Evolutionary conservation across 2,329 filamentous ascomycete species (phyloP).

Genomic region (Hawksworthiomyces lignivorus): DNA sequence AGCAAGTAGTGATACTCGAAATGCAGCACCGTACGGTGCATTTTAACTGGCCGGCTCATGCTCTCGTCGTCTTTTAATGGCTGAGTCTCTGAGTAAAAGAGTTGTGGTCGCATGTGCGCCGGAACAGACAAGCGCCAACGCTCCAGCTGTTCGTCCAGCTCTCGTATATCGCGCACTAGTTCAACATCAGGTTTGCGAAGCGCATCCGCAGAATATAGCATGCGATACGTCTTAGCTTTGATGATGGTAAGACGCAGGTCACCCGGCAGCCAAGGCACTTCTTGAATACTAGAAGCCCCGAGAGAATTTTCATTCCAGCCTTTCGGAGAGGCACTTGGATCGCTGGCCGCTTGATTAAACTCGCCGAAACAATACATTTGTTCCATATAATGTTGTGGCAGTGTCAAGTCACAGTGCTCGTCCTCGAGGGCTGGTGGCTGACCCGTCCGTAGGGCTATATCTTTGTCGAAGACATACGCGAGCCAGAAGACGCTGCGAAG

Average conservation of each 20-base stretch:
- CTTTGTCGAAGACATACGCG: slow-evolving; percentile 47
- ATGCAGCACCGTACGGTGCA: slow-evolving; percentile 19
- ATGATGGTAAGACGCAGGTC: slow-evolving; percentile 42
- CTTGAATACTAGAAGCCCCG: neutral
- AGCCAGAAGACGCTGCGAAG: slow-evolving; percentile 45
- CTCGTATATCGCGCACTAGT: slow-evolving; percentile 44
- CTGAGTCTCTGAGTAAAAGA: slow-evolving; percentile 18
- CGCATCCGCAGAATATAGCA: slow-evolving; percentile 42
- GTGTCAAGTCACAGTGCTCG: slow-evolving; percentile 43
- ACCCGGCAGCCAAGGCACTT: slow-evolving; percentile 33
- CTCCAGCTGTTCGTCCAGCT: slow-evolving; percentile 50
- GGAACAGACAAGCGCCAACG: slow-evolving; percentile 44
- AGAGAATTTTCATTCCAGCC: no score
- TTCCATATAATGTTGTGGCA: slow-evolving; percentile 25
- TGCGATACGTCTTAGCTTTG: slow-evolving; percentile 40
- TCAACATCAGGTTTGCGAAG: slow-evolving; percentile 45
- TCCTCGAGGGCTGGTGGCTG: slow-evolving; percentile 44
- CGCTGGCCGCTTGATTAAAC: no score
- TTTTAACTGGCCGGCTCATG: slow-evolving; percentile 10
- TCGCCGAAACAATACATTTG: no score
- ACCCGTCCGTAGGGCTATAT: slow-evolving; percentile 44
- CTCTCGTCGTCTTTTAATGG: slow-evolving; percentile 15
- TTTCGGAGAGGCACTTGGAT: neutral
- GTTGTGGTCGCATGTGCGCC: slow-evolving; percentile 33
- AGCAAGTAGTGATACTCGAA: slow-evolving; percentile 50